Base-by-base conservation (phyloP, 2,329 filamentous ascomycete species). In the Cladophialophora immunda region DNA sequence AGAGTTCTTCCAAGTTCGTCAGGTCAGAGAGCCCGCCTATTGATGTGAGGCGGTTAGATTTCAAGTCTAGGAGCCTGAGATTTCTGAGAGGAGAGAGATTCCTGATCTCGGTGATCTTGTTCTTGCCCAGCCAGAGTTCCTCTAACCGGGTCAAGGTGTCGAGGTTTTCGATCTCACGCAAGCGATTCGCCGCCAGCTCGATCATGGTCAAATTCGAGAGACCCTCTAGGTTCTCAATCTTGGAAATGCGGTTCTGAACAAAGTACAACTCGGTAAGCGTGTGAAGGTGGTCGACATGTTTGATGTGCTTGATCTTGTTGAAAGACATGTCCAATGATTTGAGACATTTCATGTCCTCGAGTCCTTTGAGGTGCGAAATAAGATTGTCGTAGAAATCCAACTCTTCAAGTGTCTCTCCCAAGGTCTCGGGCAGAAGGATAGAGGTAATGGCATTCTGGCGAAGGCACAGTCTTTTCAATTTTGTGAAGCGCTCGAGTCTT, bases 221-320 rank as follows among this genome's bases (percentile, higher is more conserved):
- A 0, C 88, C 89, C 4, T 93, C 90, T 9, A 99, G 82, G 15
- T 90, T 90, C 75, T 98, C 94, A 74, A 99, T 97, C 63, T 84
- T 89, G 71, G 86, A 86, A 76, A 99, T 97, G 79, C 95, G 95
- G 81, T 99, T 98, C 76, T 97, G 92, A 58, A 98, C 93, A 73
- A 99, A 92, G 78, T 91, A 99, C 2, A 99, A 78, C 72, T 98
- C 93, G 69, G 86, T 90, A 65, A 98, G 85, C 62, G 93, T 86
- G 25, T 82, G 90, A 66, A 99, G 82, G 74, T 94, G 91, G 66
- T 86, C 86, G 71, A 98, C 82, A 74, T 94, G 89, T 80, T 97
- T 97, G 82, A 99, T 97, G 80, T 97, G 94, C 79, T 97, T 97
- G 82, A 99, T 94, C 83, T 98, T 98, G 84, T 99, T 99, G 87